These are phyloP conservation scores for Mimosa pudica DNA, from an alignment of 306 rosid species.

Conservation along the genomic window DNA sequence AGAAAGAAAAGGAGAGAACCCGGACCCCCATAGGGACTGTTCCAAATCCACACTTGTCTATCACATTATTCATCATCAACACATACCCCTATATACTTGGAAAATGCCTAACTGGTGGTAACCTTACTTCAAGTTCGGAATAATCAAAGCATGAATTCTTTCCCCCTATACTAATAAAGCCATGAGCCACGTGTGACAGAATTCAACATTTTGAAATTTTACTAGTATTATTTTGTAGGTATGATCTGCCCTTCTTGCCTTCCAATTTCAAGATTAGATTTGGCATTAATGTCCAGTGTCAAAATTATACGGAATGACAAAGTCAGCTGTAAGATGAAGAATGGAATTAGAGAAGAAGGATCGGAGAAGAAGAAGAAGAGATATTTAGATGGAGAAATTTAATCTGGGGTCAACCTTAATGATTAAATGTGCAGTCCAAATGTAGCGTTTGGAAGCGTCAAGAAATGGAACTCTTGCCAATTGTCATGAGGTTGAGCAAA, in stretches of 20 bases:
- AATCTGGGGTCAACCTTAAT: slow-evolving; percentile 39
- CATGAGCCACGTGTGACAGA: background rate
- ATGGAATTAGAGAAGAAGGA: background rate
- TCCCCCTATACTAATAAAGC: background rate
- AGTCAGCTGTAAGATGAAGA: slow-evolving; percentile 24
- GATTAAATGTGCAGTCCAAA: slow-evolving; percentile 5
- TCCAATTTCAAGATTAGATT: background rate
- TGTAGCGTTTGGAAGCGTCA: slow-evolving; percentile 22
- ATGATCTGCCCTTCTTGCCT: background rate
- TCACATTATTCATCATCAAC: background rate
- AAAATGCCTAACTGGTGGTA: background rate
- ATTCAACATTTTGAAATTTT: background rate
- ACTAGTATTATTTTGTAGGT: background rate
- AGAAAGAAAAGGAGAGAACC: too few relatives aligned
- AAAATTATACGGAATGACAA: background rate
- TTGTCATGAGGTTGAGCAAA: background rate
- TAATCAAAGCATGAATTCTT: background rate
- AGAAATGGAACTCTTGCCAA: slow-evolving; percentile 3
- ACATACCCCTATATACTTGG: slow-evolving; percentile 6
- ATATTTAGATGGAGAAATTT: slow-evolving; percentile 32
- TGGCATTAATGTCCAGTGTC: background rate
- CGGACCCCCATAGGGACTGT: background rate
- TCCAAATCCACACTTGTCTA: background rate
- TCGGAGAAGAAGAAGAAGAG: background rate
- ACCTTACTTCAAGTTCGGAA: background rate